Evolutionary conservation across 2,329 filamentous ascomycete species (phyloP), one percentile per base, ranked within the genome.

Genomic region (Alternaria burnsii): DNA sequence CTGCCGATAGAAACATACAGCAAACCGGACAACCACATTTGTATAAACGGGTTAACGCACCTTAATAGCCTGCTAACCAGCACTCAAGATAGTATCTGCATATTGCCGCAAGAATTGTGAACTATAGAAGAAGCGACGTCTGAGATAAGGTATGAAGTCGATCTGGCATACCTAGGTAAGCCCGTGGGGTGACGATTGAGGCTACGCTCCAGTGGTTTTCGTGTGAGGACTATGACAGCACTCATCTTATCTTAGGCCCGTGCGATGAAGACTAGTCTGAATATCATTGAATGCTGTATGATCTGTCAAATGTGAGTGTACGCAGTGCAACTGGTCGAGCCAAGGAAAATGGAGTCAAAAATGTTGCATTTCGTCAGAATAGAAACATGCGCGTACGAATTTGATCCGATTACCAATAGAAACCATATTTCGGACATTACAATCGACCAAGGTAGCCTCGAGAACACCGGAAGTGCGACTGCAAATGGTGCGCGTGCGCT

Each of bases 1-100:
- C 57, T 62, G 62, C 34, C 41, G 36, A 58, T 41, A 55, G 24
- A 32, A 32, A 52, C 38, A 24, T 38, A 44, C 38, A 40, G 38
- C 40, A 55, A 26, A 34, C 24, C 46, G 46, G 42, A 53, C 51
- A 51, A 20, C 32, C 52, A 55, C 44, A 54, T 41, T 52, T 58
- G 59, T 51, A 26, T 42, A 32, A 32, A 61, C 30, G 34, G 36
- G 20, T 58, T 41, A 46, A 20, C 38, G 48, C 43, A 30, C 38
- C 44, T 61, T 20, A 47, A 52, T 28, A 50, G 20, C 43, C 22
- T 22, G 40, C 34, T 38, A 40, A 26, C 32, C 18, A 46, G 16
- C 50, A n/a, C 22, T 8, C 38, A 48, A 52, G 50, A 61, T 38
- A 58, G 44, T 26, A 36, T 22, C 6, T 40, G 48, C 52, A 34